Conservation (phyloP, 2,329 filamentous ascomycete genomes). For the Ploettnerulaceae sp. region DNA sequence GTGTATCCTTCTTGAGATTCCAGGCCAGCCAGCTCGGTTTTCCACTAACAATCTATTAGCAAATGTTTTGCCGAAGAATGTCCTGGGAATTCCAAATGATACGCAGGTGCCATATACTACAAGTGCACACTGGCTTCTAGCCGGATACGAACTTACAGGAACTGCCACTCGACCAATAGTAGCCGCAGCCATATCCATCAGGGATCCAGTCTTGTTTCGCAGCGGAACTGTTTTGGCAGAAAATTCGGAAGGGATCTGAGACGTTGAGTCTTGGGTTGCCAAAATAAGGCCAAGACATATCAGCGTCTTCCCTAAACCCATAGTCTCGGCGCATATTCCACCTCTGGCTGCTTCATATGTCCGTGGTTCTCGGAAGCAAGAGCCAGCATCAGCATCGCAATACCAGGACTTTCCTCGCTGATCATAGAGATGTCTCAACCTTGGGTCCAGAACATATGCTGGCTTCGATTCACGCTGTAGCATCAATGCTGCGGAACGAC, state of each 20-base stretch:
- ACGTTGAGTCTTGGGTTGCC: constrained; percentile 65
- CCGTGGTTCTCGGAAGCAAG: constrained; percentile 59
- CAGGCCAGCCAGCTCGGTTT: constrained; percentile 50
- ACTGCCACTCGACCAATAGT: constrained; percentile 60
- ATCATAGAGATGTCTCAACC: constrained; percentile 56
- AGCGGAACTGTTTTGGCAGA: constrained; percentile 37
- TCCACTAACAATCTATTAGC: too few relatives aligned
- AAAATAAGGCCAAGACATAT: constrained; percentile 77
- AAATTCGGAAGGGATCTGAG: constrained; percentile 60
- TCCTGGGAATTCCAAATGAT: too few relatives aligned
- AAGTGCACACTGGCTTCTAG: too few relatives aligned
- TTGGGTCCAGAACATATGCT: constrained; percentile 63
- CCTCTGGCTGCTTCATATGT: constrained; percentile 71
- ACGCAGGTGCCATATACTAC: too few relatives aligned
- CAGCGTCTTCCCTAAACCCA: constrained; percentile 81
- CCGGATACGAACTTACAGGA: too few relatives aligned
- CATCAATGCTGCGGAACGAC: constrained; percentile 76
- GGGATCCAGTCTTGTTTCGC: constrained; percentile 49
- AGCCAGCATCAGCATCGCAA: constrained; percentile 60
- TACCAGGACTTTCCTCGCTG: constrained; percentile 63
- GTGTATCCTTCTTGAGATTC: constrained; percentile 36
- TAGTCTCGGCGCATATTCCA: constrained; percentile 75
- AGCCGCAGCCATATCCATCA: constrained; percentile 73
- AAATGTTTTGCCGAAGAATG: too few relatives aligned
- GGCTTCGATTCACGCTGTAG: constrained; percentile 71